Evolutionary conservation across 495 filamentous ascomycete species (phyloP), one percentile per base, ranked within the genome.

Genomic region (Aspergillus cristatus): DNA sequence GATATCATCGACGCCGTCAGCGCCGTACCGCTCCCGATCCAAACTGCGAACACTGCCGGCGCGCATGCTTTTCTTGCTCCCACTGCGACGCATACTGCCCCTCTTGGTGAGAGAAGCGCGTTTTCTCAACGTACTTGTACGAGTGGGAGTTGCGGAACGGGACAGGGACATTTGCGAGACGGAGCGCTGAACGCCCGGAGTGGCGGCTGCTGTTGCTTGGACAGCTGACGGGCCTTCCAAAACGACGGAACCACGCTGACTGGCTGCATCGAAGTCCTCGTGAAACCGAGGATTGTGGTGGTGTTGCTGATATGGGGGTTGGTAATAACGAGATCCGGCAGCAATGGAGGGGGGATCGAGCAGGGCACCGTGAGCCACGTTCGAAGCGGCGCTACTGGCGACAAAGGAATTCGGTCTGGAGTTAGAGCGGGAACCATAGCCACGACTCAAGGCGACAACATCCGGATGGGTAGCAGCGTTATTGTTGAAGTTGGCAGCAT

Each of bases 121-220:
- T 71, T 97, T 96, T 60, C 82, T 86, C 44, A 97, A 62, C 1
- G 88, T 94, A 32, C 82, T 79, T 31, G 79, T 72, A 32, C 87
- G 69, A 30, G 84, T 80, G 12, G 84, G 70, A 20, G 67, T 68
- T 35, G 68, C 46, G 32, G 70, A 70, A 13, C 66, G 58, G 37
- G 55, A 53, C 28, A 62, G 60, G 37, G 74, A 69, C 65, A 76
- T 57, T 53, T 68, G 53, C 50, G 82, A 77, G 40, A 54, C 60
- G 28, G 67, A 67, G 6, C 71, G 64, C 34, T 68, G 70, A 38
- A 70, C 38, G 17, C 54, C 47, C 4, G 20, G 20, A 24, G 20
- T 4, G 20, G 20, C 20, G 20, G 20, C 20, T 4, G 20, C 20
- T 4, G 8, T 8, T 4, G 20, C 4, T 8, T 24, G 20, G 20